Conservation (phyloP, 2,329 filamentous ascomycete species). For the Botrytis pseudocinerea region DNA sequence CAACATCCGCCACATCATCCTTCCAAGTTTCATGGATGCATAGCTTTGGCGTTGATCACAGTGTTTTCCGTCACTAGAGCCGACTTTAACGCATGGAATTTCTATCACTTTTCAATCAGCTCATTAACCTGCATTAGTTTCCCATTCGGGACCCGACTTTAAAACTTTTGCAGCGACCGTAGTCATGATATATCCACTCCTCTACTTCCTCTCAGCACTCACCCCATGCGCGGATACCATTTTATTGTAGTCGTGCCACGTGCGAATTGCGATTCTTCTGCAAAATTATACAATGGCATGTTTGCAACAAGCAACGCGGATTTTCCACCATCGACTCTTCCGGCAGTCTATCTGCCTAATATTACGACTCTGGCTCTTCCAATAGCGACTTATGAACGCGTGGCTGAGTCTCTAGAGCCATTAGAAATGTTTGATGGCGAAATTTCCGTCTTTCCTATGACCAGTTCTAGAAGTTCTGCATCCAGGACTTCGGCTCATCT, state of each 20-base stretch:
- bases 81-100: not conserved
- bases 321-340: not conserved
- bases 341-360: no score
- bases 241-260: not conserved
- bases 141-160: not conserved
- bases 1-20: not conserved
- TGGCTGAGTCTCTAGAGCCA: not conserved
- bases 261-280: not conserved
- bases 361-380: accelerated
- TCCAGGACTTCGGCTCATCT: no score
- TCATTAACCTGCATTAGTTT: not conserved
- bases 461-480: not conserved
- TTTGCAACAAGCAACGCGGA: not conserved
- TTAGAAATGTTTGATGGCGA: no score
- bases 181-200: not conserved
- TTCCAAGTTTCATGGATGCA: not conserved
- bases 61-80: not conserved
- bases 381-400: not conserved
- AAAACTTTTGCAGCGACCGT: no score
- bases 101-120: not conserved
- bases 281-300: not conserved
- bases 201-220: not conserved
- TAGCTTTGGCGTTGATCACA: not conserved
- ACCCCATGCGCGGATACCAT: not conserved
- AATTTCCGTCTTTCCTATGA: not conserved